Base-by-base conservation (phyloP, 495 filamentous ascomycete species). In the Daldinia concentrica region DNA sequence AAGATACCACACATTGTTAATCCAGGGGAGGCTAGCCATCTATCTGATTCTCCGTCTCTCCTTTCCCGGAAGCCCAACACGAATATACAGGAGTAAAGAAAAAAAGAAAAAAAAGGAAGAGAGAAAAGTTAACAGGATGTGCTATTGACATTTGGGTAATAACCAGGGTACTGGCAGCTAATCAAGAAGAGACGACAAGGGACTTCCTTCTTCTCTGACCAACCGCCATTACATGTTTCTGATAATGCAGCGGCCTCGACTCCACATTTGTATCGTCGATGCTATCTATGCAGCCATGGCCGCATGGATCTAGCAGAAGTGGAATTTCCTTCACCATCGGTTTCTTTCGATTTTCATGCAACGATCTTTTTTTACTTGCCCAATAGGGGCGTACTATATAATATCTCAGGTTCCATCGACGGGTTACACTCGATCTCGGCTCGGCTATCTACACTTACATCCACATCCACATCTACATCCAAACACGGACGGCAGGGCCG, bases 1-100 rank as follows among this genome's bases (percentile, higher is more conserved):
- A 55, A 74, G 73, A 77, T 77, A 77, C 75, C 75, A 77, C 65
- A 56, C 52, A 41, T 52, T 37, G 39, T 52, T 60, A 51, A 56
- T 68, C 29, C 51, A 36, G 30, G 67, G 43, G 64, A 54, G 62
- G 34, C 11, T 54, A 56, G 11, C 24, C 15, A 36, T 57, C 30
- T 36, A 14, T 67, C 11, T 65, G 39, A 56, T 68, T 63, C 66
- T 26, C 9, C 39, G 29, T 14, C 36, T 17, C 36, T 57, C 37
- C 17, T 32, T 60, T 58, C 5, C 26, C 61, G 27, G 34, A 32
- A 55, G 39, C 36, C 26, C 24, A 17, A 60, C 8, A 39, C 9
- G 52, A 57, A 50, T 19, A 3, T 36, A 29, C 43, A 52, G 14
- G 30, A 17, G n/a, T 3, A 24, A 22, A 36, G n/a, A 41, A 57